Evolutionary conservation across 306 rosid species (phyloP).

Genomic region (Mucuna pruriens): DNA sequence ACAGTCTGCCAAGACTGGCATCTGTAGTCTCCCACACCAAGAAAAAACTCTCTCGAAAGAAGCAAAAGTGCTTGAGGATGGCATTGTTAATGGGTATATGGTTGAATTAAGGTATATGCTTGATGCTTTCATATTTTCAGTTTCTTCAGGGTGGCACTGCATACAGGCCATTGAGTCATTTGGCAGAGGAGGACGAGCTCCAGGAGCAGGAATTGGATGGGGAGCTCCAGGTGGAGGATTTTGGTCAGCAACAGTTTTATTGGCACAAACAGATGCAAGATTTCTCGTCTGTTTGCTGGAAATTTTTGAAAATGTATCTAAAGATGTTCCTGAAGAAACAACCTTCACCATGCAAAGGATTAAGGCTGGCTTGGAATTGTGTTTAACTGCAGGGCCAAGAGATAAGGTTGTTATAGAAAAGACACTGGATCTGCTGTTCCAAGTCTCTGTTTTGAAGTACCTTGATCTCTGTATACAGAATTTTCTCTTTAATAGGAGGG

Average conservation of each 20-base stretch:
- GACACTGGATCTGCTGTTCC: constrained; percentile 60
- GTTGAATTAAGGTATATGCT: constrained; percentile 64
- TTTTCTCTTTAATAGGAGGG: constrained; percentile 51
- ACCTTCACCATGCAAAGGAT: constrained; percentile 51
- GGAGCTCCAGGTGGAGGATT: constrained; percentile 88
- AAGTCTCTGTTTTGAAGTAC: constrained; percentile 62
- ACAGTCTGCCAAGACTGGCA: constrained; percentile 63
- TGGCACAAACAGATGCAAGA: constrained; percentile 67
- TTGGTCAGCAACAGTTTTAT: constrained; percentile 77
- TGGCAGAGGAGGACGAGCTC: constrained; percentile 96
- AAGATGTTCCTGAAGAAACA: constrained; percentile 52
- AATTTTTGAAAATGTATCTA: constrained; percentile 42
- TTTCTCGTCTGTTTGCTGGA: constrained; percentile 62
- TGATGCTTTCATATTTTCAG: constrained; percentile 55
- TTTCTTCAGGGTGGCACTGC: constrained; percentile 61
- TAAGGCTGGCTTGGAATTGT: constrained; percentile 60
- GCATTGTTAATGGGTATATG: constrained; percentile 59
- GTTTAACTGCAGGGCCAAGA: constrained; percentile 83
- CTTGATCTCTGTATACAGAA: constrained; percentile 62
- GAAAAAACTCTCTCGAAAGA: constrained; percentile 59
- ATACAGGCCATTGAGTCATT: constrained; percentile 75
- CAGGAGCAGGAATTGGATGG: constrained; percentile 96
- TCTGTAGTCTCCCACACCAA: constrained; percentile 43
- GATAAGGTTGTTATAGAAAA: constrained; percentile 53
- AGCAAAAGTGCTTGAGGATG: constrained; percentile 71